Percentiles rank a stretch among this genome's conserved stretches.
These are phyloP conservation scores for Sporodiniella umbellata DNA, from an alignment of 371 early-diverging fungal species.

Conservation along the genomic window DNA sequence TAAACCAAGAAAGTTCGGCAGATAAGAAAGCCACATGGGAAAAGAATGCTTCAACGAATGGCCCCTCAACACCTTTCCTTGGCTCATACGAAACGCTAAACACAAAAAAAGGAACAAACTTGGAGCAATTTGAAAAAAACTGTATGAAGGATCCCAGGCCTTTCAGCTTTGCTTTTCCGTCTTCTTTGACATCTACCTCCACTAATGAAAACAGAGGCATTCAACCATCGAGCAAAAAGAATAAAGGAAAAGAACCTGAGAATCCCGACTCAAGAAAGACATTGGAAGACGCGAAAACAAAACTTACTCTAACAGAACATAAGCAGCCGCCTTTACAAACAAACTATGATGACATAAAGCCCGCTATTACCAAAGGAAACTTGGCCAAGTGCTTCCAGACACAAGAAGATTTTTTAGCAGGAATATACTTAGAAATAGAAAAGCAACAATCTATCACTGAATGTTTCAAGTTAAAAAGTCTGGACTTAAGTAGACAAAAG, in stretches of 20 bases:
- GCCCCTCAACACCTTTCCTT: conserved; percentile 14
- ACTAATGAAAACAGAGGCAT: background rate
- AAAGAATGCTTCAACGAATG: conserved; percentile 3
- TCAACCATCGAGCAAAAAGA: background rate
- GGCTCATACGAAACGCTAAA: background rate
- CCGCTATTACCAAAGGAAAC: background rate
- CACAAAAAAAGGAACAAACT: background rate
- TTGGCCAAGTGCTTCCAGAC: conserved; percentile 7
- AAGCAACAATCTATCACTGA: conserved; percentile 13
- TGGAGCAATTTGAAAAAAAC: conserved; percentile 3
- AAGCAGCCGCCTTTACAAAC: background rate
- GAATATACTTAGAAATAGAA: conserved; percentile 9
- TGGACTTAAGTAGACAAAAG: conserved; percentile 31
- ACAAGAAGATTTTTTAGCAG: conserved; percentile 3
- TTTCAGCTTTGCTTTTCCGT: background rate
- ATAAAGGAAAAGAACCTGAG: background rate
- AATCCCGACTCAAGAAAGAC: no score
- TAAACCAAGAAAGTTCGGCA: conserved; percentile 5
- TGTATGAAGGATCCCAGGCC: no score
- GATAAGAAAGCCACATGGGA: conserved; percentile 9
- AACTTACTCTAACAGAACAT: background rate
- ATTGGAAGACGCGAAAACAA: no score
- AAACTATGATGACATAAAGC: no score
- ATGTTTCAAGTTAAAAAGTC: conserved; percentile 25
- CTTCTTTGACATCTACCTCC: background rate